Base-by-base conservation (phyloP, 768 basidiomycete genomes). In the Mrakia blollopis region DNA sequence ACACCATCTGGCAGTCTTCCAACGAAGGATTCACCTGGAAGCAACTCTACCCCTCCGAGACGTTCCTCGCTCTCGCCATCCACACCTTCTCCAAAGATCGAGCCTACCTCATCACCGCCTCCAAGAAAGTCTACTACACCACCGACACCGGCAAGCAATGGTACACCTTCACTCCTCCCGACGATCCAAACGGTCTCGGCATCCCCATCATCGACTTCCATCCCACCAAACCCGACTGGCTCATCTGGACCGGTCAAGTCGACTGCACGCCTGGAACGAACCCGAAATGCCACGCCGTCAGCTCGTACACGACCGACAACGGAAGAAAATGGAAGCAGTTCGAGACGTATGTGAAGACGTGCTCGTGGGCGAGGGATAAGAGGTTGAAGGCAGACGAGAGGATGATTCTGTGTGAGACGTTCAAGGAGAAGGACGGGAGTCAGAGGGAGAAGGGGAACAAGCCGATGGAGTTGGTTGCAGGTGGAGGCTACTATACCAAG, bases 21-120 rank as follows among this genome's bases (percentile, higher is more conserved):
- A 98, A 94, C 82, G 95, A 99, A 83, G 97, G 96, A 0, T 94
- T 93, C 83, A 89, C 89, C 0, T 99, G 96, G 95, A 86, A 87
- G 61, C 89, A 89, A 77, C 86, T 90, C 21, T 85, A 83, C 81
- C 86, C 88, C 0, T 86, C 85, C 0, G 86, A 90, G 77, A 87
- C 86, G 23, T 91, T 98, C 85, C 84, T 97, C 50, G 89, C 87
- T 0, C 91, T 98, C 84, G 91, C 91, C 80, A 92, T 95, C 85
- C 96, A 99, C 85, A 85, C 87, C 44, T 91, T 91, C 85, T 83
- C 88, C 28, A 79, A 86, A 68, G 92, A 92, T 78, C 91, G 95
- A 16, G 96, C 94, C 3, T 98, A 92, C 84, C 89, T 98, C 79
- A 88, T 98, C 85, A 96, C 94, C 21, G 85, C 87, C 63, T 85